These are phyloP conservation scores for Alternaria conjuncta DNA, from an alignment of 2,329 filamentous ascomycete genomes.

Conservation along the genomic window DNA sequence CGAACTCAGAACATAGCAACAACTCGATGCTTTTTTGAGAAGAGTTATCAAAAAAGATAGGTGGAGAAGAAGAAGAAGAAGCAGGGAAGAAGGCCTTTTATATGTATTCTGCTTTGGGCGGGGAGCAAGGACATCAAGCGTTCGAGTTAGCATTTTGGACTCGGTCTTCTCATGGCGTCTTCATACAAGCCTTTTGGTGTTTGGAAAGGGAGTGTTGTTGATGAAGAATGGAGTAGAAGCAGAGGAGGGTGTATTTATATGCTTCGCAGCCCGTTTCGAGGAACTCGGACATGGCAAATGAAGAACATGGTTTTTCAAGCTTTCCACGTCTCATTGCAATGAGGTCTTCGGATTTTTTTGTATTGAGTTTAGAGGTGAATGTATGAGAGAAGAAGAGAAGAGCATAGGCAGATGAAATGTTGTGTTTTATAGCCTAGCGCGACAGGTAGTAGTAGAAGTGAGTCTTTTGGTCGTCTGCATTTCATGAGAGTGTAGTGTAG, in stretches of 20 bases:
- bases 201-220: not conserved
- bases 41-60: too few species aligned
- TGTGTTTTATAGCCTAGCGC: not conserved
- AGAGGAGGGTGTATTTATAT: not conserved
- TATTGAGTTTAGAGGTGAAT: not conserved
- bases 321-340: too few species aligned
- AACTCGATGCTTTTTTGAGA: too few species aligned
- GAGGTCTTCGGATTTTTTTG: too few species aligned
- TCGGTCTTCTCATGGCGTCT: not conserved
- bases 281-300: not conserved
- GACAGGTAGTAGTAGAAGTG: not conserved
- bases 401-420: not conserved
- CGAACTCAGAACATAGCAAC: too few species aligned
- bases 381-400: not conserved
- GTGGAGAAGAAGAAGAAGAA: too few species aligned
- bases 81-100: too few species aligned
- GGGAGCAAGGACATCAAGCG: too few species aligned
- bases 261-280: not conserved
- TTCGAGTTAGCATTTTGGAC: too few species aligned
- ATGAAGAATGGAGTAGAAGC: not conserved
- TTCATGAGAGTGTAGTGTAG: too few species aligned
- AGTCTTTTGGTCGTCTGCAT: not conserved
- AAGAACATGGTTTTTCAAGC: not conserved
- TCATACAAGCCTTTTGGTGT: not conserved
- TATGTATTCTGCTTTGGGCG: too few species aligned